Conservation (phyloP, 176 grass and related monocot genomes). For the Echinochloa phyllopogon region DNA sequence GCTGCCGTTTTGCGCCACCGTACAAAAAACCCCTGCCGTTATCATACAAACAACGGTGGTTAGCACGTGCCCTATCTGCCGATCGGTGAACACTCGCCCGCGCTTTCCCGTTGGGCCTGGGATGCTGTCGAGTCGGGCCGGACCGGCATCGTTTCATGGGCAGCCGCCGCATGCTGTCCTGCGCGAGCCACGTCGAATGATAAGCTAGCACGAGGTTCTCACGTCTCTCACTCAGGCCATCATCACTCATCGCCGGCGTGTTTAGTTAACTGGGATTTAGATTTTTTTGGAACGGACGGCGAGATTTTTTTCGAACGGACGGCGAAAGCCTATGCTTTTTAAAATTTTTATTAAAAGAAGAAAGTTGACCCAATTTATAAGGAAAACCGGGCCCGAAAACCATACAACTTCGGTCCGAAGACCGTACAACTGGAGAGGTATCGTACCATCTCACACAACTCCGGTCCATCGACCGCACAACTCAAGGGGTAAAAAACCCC, state of each 20-base stretch:
- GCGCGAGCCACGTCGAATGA: constrained; percentile 31
- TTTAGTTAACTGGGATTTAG: constrained; percentile 38
- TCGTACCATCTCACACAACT: no score
- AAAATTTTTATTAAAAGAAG: no score
- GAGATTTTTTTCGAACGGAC: no score
- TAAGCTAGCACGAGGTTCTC: constrained; percentile 14
- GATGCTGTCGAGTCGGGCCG: constrained; percentile 43
- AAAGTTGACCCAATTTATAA: no score
- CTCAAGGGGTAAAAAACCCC: no score
- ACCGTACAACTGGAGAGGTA: no score
- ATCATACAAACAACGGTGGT: background rate
- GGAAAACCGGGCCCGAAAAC: no score
- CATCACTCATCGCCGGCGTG: constrained; percentile 26
- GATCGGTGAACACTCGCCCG: constrained; percentile 4
- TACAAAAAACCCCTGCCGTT: constrained; percentile 31
- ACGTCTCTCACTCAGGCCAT: background rate
- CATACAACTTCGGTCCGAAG: no score
- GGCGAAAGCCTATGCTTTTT: no score
- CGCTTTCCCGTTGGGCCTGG: background rate
- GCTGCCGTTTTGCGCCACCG: constrained; percentile 31
- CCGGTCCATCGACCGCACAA: no score
- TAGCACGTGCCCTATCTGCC: constrained; percentile 35
- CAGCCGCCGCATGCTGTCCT: constrained; percentile 44
- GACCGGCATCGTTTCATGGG: constrained; percentile 38
- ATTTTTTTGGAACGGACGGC: no score